These are phyloP conservation scores for Mesembryanthemum crystallinum DNA, from an alignment of 148 eudicot species.

Conservation along the genomic window DNA sequence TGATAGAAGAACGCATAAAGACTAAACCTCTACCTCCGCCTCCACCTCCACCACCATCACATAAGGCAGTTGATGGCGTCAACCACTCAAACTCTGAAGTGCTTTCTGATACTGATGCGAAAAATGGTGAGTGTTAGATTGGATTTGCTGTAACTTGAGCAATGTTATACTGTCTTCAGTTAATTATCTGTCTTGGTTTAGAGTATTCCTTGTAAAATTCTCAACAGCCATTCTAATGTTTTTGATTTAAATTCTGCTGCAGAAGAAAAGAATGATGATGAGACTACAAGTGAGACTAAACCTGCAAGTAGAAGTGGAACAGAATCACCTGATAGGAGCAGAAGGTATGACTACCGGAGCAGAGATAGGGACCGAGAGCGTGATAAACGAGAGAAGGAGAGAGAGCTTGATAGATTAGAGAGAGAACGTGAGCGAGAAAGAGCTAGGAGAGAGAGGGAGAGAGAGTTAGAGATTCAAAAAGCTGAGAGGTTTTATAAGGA, in stretches of 20 bases:
- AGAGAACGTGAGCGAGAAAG: slow-evolving; percentile 93
- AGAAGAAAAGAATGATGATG: slow-evolving; percentile 76
- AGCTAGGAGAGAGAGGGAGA: slow-evolving; percentile 83
- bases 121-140: slow-evolving; percentile 45
- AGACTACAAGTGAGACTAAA: slow-evolving; percentile 59
- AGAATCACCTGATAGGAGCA: slow-evolving; percentile 77
- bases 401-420: slow-evolving; percentile 92
- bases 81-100: slow-evolving; percentile 51
- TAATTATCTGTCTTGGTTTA: not conserved
- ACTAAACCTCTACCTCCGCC: slow-evolving; percentile 77
- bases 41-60: slow-evolving; percentile 72
- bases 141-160: not conserved
- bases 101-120: slow-evolving; percentile 49
- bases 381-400: slow-evolving; percentile 77
- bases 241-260: slow-evolving; percentile 22
- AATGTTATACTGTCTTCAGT: not conserved
- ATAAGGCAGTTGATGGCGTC: slow-evolving; percentile 39
- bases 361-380: slow-evolving; percentile 65
- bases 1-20: slow-evolving; percentile 81
- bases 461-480: slow-evolving; percentile 74
- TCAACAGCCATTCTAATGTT: slow-evolving; percentile 17
- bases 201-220: not conserved
- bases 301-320: slow-evolving; percentile 53
- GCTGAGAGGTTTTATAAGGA: slow-evolving; percentile 75
- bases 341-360: slow-evolving; percentile 63